Evolutionary conservation across 2,329 filamentous ascomycete species (phyloP).

Genomic region (Stachybotrys chartarum): DNA sequence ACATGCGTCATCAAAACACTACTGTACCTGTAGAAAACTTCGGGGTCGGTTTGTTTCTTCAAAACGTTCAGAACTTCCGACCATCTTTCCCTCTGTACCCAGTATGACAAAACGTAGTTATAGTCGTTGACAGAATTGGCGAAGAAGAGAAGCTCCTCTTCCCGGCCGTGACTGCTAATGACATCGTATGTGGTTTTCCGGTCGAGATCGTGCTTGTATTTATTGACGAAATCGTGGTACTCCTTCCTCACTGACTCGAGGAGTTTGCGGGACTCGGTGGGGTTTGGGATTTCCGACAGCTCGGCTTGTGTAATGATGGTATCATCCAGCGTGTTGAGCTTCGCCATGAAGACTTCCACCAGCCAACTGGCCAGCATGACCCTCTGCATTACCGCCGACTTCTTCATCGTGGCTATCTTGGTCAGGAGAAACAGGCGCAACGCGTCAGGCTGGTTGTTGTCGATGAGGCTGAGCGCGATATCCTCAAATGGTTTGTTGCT

Average conservation of each 20-base stretch:
- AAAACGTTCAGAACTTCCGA: constrained; percentile 76
- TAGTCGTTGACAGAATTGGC: constrained; percentile 85
- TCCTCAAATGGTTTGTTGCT: constrained; percentile 98
- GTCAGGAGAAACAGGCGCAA: constrained; percentile 82
- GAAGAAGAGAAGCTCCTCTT: constrained; percentile 87
- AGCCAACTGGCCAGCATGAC: constrained; percentile 96
- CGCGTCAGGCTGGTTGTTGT: constrained; percentile 83
- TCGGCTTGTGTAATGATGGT: constrained; percentile 86
- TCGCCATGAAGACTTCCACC: constrained; percentile 94
- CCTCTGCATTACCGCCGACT: constrained; percentile 80
- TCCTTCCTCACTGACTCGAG: constrained; percentile 66
- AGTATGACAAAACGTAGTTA: constrained; percentile 92
- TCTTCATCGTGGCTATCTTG: constrained; percentile 76
- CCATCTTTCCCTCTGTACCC: constrained; percentile 95
- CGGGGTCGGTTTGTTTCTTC: constrained; percentile 85
- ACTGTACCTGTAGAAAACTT: constrained; percentile 94
- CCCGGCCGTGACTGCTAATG: constrained; percentile 88
- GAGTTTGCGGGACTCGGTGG: constrained; percentile 64
- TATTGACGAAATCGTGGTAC: constrained; percentile 80
- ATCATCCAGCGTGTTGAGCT: constrained; percentile 90
- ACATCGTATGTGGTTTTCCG: constrained; percentile 91
- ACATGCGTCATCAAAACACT: constrained; percentile 92
- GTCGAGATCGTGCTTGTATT: constrained; percentile 82
- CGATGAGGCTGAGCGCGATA: constrained; percentile 84
- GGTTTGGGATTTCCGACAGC: constrained; percentile 62